Conservation (phyloP, 768 basidiomycete genomes). For the Russula griseocarnosa region DNA sequence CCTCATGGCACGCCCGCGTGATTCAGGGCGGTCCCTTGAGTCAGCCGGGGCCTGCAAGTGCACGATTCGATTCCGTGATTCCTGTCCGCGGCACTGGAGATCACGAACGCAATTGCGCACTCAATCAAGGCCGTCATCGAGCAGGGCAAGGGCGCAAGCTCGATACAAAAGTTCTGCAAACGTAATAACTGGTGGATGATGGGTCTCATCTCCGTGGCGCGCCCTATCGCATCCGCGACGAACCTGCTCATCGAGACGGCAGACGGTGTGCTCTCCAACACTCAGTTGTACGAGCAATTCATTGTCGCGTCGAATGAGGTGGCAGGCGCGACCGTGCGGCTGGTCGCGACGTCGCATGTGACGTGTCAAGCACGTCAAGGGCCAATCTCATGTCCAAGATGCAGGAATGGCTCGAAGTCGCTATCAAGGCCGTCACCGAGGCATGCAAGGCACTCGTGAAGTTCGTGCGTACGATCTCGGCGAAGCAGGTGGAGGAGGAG, state of each 20-base stretch:
- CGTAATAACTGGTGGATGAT: conserved; percentile 99
- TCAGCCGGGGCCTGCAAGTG: too few relatives aligned
- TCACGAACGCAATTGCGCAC: conserved; percentile 91
- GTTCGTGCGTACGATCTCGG: conserved; percentile 93
- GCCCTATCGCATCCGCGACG: conserved; percentile 95
- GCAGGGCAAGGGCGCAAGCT: conserved; percentile 84
- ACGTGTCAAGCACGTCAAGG: too few relatives aligned
- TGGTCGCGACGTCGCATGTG: too few relatives aligned
- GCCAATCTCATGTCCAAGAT: conserved; percentile 51
- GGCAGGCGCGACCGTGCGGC: too few relatives aligned
- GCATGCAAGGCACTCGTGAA: conserved; percentile 95
- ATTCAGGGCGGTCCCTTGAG: conserved; percentile 67
- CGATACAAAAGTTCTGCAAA: conserved; percentile 71
- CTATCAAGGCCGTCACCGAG: conserved; percentile 95
- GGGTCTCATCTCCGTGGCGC: conserved; percentile 62
- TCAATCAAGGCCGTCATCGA: conserved; percentile 94
- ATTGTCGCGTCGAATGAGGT: conserved; percentile 91
- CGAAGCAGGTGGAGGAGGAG: conserved; percentile 73
- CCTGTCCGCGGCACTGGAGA: conserved; percentile 83
- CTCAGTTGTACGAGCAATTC: conserved; percentile 95
- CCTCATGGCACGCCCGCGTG: conserved; percentile 86
- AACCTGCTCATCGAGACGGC: conserved; percentile 94
- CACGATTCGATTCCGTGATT: too few relatives aligned
- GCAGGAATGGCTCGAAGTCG: conserved; percentile 91
- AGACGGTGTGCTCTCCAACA: conserved; percentile 94